These are phyloP conservation scores for Babesia gibsoni DNA, from an alignment of 169 alveolate species.

Conservation along the genomic window DNA sequence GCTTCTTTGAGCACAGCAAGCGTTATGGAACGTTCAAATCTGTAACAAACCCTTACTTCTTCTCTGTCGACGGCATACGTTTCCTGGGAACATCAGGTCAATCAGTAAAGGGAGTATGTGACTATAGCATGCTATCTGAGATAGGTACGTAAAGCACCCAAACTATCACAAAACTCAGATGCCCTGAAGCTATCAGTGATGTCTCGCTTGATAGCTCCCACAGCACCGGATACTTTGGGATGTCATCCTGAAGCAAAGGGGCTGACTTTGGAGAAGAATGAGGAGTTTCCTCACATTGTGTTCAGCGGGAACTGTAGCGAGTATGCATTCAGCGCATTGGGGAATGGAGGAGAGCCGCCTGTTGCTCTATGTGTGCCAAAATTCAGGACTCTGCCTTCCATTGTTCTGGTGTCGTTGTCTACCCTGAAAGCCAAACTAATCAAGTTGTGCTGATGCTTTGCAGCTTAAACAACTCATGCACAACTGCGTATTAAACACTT, in stretches of 20 bases:
- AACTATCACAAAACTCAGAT: neutral
- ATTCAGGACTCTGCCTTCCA: conserved; percentile 44
- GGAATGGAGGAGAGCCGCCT: conserved; percentile 12
- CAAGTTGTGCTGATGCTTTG: too few relatives aligned
- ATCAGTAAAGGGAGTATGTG: conserved; percentile 52
- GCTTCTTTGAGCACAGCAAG: conserved; percentile 54
- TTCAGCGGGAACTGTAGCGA: conserved; percentile 56
- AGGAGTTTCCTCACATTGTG: conserved; percentile 59
- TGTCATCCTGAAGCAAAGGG: conserved; percentile 56
- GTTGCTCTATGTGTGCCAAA: conserved; percentile 50
- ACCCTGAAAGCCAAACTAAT: conserved; percentile 36
- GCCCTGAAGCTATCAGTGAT: conserved; percentile 43
- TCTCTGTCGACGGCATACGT: conserved; percentile 58
- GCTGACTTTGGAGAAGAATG: conserved; percentile 43
- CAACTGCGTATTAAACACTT: too few relatives aligned
- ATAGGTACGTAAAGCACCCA: conserved; percentile 17
- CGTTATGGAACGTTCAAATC: conserved; percentile 58
- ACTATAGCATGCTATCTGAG: conserved; percentile 51
- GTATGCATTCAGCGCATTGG: conserved; percentile 17
- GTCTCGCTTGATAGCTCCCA: conserved; percentile 62
- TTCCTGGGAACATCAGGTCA: conserved; percentile 65
- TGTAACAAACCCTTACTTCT: conserved; percentile 63
- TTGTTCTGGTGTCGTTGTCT: conserved; percentile 52
- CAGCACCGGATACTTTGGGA: conserved; percentile 63
- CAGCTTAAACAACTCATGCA: too few relatives aligned